Conservation (phyloP, 2,329 filamentous ascomycete species). For the Sporothrix curviconia region DNA sequence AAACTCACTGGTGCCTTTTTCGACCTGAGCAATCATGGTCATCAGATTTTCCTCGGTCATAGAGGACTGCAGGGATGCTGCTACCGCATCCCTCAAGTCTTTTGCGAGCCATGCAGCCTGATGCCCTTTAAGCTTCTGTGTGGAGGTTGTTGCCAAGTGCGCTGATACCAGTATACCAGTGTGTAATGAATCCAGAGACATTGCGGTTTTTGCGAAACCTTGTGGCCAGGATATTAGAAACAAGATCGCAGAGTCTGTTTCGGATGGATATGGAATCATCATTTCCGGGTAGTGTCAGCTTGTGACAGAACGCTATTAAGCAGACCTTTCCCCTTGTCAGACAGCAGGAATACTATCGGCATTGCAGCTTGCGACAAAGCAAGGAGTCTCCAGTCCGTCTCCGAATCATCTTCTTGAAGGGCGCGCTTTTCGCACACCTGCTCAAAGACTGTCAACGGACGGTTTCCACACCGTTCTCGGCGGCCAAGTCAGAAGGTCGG, state of each 20-base stretch:
- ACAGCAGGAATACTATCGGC: constrained; percentile 39
- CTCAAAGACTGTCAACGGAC: constrained; percentile 35
- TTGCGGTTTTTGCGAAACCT: constrained; percentile 40
- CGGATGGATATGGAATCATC: no score
- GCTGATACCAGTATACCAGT: constrained; percentile 36
- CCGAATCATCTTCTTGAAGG: constrained; percentile 21
- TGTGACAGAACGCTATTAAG: constrained; percentile 34
- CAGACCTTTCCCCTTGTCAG: constrained; percentile 33
- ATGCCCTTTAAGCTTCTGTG: constrained; percentile 7
- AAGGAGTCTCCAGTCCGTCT: constrained; percentile 38
- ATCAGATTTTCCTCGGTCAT: constrained; percentile 40
- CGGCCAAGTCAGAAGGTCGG: constrained; percentile 29
- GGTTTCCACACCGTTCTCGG: constrained; percentile 27
- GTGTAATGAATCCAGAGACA: constrained; percentile 38
- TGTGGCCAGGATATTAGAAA: constrained; percentile 38
- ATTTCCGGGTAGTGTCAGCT: no score
- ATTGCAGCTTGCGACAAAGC: constrained; percentile 38
- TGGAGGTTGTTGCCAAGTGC: constrained; percentile 27
- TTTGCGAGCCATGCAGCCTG: constrained; percentile 24
- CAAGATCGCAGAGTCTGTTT: constrained; percentile 17
- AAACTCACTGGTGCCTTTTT: constrained; percentile 24
- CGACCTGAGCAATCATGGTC: constrained; percentile 38
- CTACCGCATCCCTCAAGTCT: constrained; percentile 22
- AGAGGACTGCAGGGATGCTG: constrained; percentile 33
- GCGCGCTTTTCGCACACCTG: constrained; percentile 38